Conservation (phyloP, 148 eudicot genomes). For the Rhododendron simsii region DNA sequence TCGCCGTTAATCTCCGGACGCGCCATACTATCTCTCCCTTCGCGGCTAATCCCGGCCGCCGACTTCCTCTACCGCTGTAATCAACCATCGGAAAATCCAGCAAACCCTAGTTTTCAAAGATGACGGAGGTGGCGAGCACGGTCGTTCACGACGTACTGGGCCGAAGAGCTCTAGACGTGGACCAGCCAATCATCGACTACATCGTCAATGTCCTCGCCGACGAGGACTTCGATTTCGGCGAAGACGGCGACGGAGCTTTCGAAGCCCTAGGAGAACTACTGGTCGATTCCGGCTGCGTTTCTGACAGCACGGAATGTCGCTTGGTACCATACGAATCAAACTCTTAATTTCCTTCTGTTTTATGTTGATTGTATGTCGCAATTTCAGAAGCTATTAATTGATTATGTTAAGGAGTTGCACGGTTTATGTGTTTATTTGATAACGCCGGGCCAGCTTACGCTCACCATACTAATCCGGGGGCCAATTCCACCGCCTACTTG, state of each 20-base stretch:
- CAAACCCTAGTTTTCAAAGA: conserved; percentile 10
- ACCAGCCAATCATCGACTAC: conserved; percentile 83
- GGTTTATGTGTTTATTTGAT: not conserved
- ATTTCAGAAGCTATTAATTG: too few species aligned
- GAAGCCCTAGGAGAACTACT: conserved; percentile 94
- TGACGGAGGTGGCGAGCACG: conserved; percentile 83
- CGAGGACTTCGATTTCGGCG: conserved; percentile 96
- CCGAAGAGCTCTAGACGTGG: conserved; percentile 50
- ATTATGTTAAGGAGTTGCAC: not conserved
- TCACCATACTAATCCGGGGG: too few species aligned
- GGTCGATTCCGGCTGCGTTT: conserved; percentile 74
- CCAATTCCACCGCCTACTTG: too few species aligned
- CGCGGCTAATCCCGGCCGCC: not conserved
- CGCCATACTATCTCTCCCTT: not conserved
- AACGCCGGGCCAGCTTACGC: too few species aligned
- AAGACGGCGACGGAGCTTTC: conserved; percentile 80
- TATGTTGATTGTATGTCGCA: not conserved
- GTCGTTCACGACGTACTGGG: conserved; percentile 88
- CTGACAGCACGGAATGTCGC: conserved; percentile 70
- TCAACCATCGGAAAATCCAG: not conserved
- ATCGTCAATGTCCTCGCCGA: conserved; percentile 95
- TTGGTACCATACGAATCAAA: conserved; percentile 23
- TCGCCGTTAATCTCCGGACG: not conserved
- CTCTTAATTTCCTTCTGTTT: not conserved
- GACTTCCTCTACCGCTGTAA: not conserved